Evolutionary conservation across 1,284 basidiomycete genomes (phyloP).

Genomic region (Wolfiporia cocos): DNA sequence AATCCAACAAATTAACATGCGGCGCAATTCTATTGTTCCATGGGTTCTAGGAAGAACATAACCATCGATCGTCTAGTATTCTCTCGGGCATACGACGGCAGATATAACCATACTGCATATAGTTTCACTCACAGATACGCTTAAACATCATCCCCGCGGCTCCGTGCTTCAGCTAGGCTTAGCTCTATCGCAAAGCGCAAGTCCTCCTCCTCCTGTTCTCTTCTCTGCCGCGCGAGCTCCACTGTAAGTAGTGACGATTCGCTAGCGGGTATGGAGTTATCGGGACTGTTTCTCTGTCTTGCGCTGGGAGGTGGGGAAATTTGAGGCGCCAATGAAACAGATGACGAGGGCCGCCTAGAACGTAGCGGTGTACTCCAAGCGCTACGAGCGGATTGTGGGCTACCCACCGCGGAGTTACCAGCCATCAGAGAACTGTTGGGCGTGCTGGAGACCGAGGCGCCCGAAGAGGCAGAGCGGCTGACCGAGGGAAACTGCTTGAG

Average conservation of each 20-base stretch:
- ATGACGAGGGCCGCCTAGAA: conserved; percentile 16
- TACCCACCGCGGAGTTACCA: conserved; percentile 16
- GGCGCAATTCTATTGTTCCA: too few species aligned
- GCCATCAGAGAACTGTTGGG: conserved; percentile 5
- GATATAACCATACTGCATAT: too few species aligned
- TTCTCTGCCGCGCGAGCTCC: conserved; percentile 4
- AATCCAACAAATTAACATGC: too few species aligned
- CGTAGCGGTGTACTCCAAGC: conserved; percentile 28
- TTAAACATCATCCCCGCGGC: conserved; percentile 24
- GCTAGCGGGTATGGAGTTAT: not conserved
- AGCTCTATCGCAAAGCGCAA: conserved; percentile 27
- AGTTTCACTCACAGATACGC: too few species aligned
- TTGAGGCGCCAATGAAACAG: conserved; percentile 16
- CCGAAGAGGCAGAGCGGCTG: conserved; percentile 16
- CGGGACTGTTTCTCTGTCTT: not conserved
- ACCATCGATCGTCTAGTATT: too few species aligned
- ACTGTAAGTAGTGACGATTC: conserved; percentile 5
- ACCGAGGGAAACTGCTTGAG: conserved; percentile 17
- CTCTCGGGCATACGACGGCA: too few species aligned
- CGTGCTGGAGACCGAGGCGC: conserved; percentile 12
- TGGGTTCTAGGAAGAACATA: too few species aligned
- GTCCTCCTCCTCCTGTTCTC: conserved; percentile 21
- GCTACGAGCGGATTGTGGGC: conserved; percentile 20
- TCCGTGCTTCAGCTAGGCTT: conserved; percentile 27
- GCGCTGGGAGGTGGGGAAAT: conserved; percentile 2